Percentiles rank a stretch among this genome's conserved stretches.
Evolutionary conservation across 345 rosid species (phyloP).

Genomic region (Capsella bursapastoris): DNA sequence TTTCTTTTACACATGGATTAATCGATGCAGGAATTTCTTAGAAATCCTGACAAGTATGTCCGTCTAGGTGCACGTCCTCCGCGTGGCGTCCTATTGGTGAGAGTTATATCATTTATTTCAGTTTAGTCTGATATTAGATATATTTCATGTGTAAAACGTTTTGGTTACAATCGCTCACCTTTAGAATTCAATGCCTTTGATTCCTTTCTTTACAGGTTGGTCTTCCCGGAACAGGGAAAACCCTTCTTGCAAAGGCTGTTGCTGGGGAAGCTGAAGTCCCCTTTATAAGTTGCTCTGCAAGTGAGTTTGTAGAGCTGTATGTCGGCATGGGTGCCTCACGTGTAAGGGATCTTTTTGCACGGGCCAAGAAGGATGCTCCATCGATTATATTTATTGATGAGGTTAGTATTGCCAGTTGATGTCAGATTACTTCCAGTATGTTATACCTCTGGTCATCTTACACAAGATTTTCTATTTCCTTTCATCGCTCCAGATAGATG

Average conservation of each 20-base stretch:
- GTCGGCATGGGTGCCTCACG: constrained; percentile 99
- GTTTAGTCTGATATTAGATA: background rate
- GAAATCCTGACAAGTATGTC: constrained; percentile 82
- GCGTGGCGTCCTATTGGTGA: constrained; percentile 93
- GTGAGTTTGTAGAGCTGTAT: constrained; percentile 94
- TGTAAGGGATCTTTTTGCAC: constrained; percentile 92
- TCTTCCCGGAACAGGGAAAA: constrained; percentile 98
- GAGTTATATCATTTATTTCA: constrained; percentile 48
- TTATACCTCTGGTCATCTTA: constrained; percentile 2
- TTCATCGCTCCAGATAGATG: constrained; percentile 75
- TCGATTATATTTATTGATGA: constrained; percentile 95
- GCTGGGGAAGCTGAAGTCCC: constrained; percentile 98
- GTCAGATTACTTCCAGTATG: constrained; percentile 1
- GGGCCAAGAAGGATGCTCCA: constrained; percentile 98
- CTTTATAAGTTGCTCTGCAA: constrained; percentile 92
- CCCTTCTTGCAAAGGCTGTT: constrained; percentile 88
- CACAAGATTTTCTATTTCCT: constrained; percentile 9
- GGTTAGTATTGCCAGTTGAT: constrained; percentile 48
- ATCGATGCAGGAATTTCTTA: constrained; percentile 79
- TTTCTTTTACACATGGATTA: constrained; percentile 37
- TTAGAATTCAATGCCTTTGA: constrained; percentile 22
- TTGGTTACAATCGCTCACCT: constrained; percentile 20
- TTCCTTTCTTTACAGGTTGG: constrained; percentile 68
- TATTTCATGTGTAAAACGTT: background rate
- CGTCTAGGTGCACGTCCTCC: constrained; percentile 99